Evolutionary conservation across 2,329 filamentous ascomycete species (phyloP).

Genomic region (Apiospora hydei): DNA sequence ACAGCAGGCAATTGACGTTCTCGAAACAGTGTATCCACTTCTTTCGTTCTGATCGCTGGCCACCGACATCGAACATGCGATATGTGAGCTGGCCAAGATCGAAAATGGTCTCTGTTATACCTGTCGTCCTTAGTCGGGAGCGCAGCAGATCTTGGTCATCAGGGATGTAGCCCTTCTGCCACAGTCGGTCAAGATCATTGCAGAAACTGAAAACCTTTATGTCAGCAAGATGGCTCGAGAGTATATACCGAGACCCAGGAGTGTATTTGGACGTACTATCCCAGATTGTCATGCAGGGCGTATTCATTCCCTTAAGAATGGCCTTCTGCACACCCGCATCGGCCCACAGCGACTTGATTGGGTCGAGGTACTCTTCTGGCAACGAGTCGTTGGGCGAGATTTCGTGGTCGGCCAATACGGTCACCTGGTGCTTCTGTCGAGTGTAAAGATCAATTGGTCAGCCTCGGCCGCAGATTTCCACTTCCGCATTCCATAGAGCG

Average conservation of each 20-base stretch:
- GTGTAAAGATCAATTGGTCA: constrained; percentile 33
- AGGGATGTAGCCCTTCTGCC: constrained; percentile 80
- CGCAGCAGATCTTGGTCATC: constrained; percentile 94
- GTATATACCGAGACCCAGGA: background rate
- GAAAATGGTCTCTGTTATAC: constrained; percentile 95
- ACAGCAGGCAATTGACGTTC: constrained; percentile 89
- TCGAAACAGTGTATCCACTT: constrained; percentile 99
- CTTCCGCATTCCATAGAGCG: background rate
- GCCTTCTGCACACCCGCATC: constrained; percentile 85
- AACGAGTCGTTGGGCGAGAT: constrained; percentile 83
- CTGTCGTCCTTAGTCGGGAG: constrained; percentile 88
- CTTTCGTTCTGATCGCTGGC: constrained; percentile 90
- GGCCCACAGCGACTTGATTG: constrained; percentile 84
- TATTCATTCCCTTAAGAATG: constrained; percentile 95
- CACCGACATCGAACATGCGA: constrained; percentile 95
- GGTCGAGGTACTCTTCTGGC: constrained; percentile 77
- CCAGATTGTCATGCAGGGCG: constrained; percentile 92
- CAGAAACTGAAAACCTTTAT: constrained; percentile 72
- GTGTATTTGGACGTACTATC: constrained; percentile 71
- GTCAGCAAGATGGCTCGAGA: constrained; percentile 28
- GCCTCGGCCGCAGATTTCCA: constrained; percentile 34
- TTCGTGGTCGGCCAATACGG: constrained; percentile 81
- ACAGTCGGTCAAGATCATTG: constrained; percentile 76
- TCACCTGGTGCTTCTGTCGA: constrained; percentile 75
- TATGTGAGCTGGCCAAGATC: constrained; percentile 92